Base-by-base conservation (phyloP, 257 asterid species). In the Jaltomata sinuosa region DNA sequence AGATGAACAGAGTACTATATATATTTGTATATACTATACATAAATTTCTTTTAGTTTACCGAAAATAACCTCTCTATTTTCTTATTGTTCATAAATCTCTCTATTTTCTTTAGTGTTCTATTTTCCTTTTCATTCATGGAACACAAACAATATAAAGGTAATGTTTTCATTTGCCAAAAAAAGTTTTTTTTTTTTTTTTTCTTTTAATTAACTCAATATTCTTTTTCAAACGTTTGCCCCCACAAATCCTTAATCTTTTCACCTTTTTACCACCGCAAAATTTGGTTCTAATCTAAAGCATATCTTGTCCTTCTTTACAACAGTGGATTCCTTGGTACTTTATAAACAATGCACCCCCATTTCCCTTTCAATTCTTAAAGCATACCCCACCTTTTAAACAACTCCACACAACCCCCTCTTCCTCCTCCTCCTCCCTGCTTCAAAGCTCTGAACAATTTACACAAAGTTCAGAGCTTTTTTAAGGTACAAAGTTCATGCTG, bases 311-410 rank as follows among this genome's bases (percentile, higher is more conserved):
- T 88, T 89, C 88, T 87, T 83, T 69, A 29, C 79, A 34, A 82
- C 84, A 87, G 87, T 91, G 34, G 84, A 85, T 83, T 86, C 90
- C 90, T 87, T 45, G 68, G 68, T 86, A 91, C 89, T 87, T 88
- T 86, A 53, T 88, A 89, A 80, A 82, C 87, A 67, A 42, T 84
- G 83, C 79, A 42, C 74, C 71, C 79, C 71, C 79, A 62, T 84
- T 80, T 78, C 80, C 57, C 49, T 53, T 82, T 38, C 71, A 65
- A 31, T 71, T 59, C 49, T 49, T 65, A 36, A 84, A 74, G 68
- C 67, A 81, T 74, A 83, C 54, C 61, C 49, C 85, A 29, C 79
- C 79, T 10, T 42, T 50, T 52, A 45, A 64, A 85, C 7, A 16
- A 53, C 83, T 78, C 53, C 54, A 16, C 8, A 4, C 1, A 6